A percentile compares a stretch with the other conserved stretches of the same genome.
Conservation (phyloP, 108 stramenopile species). For the Aurantiochytrium sp. region DNA sequence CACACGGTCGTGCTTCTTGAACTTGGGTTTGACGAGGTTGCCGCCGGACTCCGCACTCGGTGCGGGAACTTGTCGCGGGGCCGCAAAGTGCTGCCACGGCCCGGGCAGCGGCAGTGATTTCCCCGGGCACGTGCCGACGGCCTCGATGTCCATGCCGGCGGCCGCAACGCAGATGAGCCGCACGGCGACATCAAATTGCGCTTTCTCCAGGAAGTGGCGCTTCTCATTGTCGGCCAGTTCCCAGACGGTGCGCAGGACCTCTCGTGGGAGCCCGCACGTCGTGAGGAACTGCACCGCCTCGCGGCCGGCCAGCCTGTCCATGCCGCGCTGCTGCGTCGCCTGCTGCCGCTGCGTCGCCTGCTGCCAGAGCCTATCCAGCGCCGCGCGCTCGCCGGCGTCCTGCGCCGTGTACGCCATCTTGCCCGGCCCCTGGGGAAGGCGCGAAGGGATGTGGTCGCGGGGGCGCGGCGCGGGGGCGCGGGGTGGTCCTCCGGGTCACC, state of each 20-base stretch:
- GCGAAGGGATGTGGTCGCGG: no score
- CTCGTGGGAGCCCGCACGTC: not conserved
- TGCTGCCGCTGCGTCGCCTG: not conserved
- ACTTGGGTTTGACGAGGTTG: not conserved
- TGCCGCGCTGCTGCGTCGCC: not conserved
- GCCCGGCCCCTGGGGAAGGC: no score
- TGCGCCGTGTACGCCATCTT: no score
- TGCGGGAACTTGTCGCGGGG: not conserved
- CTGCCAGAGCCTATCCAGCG: not conserved
- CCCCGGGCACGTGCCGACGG: not conserved
- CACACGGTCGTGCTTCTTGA: not conserved
- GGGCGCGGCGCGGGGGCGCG: no score
- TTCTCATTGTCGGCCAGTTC: not conserved
- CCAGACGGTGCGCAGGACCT: not conserved
- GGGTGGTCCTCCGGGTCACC: no score
- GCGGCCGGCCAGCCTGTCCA: not conserved
- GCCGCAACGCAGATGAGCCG: not conserved
- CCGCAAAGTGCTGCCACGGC: not conserved
- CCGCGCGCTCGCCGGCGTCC: not conserved
- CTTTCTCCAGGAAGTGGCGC: not conserved
- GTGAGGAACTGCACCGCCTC: not conserved
- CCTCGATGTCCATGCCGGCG: not conserved
- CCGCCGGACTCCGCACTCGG: no score
- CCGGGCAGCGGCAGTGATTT: not conserved
- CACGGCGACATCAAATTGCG: not conserved